A percentile compares a stretch with the other conserved stretches of the same genome.
These are phyloP conservation scores for Wilhelminamyces savonicus DNA, from an alignment of 805 yeast species.

Conservation along the genomic window DNA sequence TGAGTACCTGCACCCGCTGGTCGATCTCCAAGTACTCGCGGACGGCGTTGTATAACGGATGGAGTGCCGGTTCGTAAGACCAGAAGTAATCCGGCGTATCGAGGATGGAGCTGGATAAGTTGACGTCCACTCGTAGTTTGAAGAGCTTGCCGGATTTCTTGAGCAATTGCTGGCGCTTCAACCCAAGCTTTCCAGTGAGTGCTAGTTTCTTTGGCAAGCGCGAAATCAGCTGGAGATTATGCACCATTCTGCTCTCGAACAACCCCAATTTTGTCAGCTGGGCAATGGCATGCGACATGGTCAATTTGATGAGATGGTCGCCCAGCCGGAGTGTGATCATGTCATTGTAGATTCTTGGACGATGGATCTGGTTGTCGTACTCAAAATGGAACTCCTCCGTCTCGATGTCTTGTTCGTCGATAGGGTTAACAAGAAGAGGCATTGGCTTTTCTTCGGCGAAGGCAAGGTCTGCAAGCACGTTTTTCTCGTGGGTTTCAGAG, in stretches of 20 bases:
- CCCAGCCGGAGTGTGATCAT: conserved; percentile 87
- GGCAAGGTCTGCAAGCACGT: conserved; percentile 86
- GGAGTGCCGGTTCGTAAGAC: conserved; percentile 91
- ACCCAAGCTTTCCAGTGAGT: conserved; percentile 78
- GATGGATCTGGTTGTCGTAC: conserved; percentile 54
- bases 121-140: conserved; percentile 88
- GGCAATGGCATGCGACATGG: conserved; percentile 94
- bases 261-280: conserved; percentile 89
- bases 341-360: conserved; percentile 84
- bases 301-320: conserved; percentile 85
- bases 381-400: conserved; percentile 82
- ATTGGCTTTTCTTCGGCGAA: conserved; percentile 46
- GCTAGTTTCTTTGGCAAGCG: conserved; percentile 86
- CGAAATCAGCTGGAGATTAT: conserved; percentile 76
- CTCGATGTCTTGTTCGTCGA: conserved; percentile 85
- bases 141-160: conserved; percentile 88
- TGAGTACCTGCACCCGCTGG: conserved; percentile 87
- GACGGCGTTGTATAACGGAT: conserved; percentile 84
- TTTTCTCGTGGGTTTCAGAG: conserved; percentile 86
- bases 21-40: conserved; percentile 92
- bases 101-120: conserved; percentile 79
- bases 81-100: conserved; percentile 97
- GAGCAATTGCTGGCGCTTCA: conserved; percentile 76
- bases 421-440: conserved; percentile 60
- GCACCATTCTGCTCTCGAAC: conserved; percentile 88